Base-by-base conservation (phyloP, 371 early-diverging fungal species). In the Coemansia sp. region DNA sequence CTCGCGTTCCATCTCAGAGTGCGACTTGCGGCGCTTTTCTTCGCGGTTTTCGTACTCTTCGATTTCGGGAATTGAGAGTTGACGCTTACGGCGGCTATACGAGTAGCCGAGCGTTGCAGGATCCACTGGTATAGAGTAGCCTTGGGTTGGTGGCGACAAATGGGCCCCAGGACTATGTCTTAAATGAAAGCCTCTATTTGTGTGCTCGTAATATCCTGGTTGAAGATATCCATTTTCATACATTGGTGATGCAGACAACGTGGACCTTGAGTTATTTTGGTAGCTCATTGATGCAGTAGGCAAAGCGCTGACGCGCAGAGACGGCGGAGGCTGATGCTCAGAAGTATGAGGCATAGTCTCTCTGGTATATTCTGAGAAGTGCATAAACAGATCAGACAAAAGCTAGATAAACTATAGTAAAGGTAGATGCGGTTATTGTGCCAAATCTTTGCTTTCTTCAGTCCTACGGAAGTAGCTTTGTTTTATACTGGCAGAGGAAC, bases 1-100 rank as follows among this genome's bases (percentile, higher is more conserved):
- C 47, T 63, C 58, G 12, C 81, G 71, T 72, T 80, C 80, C 65
- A 70, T 80, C 1, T 59, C 67, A 9, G 80, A 72, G 30, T 80
- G 80, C 28, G 77, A 66, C 18, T 59, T 48, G 28, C 80, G 73
- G 8, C 80, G 62, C 52, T 65, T 72, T 48, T 33, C 23, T 53
- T 78, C 78, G 47, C 69, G 78, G 30, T 78, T 75, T 33, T 69
- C 69, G n/a, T 44, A 44, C 44, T 44, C 44, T 14, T 44, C 44
- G 3, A 44, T 16, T 12, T 44, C 44, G 44, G 44, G 16, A n/a
- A 44, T 14, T n/a, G 44, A 44, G 44, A 44, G 44, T 16, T 44
- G 44, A 16, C 44, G 44, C 44, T 44, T 44, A 4, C n/a, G 44
- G 44, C n/a, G 44, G 44, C 44, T 44, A n/a, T 44, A n/a, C n/a